These are phyloP conservation scores for Trametes hirsuta DNA, from an alignment of 1,284 basidiomycete genomes.

Conservation along the genomic window DNA sequence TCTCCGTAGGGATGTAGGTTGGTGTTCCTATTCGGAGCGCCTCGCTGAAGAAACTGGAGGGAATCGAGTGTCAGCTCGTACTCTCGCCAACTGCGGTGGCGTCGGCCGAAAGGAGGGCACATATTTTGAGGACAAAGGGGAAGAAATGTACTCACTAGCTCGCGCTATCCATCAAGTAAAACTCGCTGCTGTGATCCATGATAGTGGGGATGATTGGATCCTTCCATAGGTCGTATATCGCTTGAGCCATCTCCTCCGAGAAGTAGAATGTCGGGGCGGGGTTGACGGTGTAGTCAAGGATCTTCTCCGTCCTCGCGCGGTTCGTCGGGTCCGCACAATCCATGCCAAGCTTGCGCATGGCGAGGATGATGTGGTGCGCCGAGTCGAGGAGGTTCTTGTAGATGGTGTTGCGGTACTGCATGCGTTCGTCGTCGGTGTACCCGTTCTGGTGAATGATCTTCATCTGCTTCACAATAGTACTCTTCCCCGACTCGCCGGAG, in stretches of 20 bases:
- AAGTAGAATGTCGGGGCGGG: constrained; percentile 48
- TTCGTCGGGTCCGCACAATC: constrained; percentile 83
- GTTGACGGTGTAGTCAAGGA: constrained; percentile 56
- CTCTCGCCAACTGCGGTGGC: neutral
- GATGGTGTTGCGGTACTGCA: constrained; percentile 80
- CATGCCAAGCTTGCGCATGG: constrained; percentile 89
- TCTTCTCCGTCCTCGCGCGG: constrained; percentile 62
- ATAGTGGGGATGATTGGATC: constrained; percentile 88
- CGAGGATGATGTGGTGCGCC: constrained; percentile 86
- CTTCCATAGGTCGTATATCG: constrained; percentile 86
- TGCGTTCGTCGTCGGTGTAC: constrained; percentile 81
- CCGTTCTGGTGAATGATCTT: constrained; percentile 98
- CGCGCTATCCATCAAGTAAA: constrained; percentile 97
- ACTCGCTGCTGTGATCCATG: constrained; percentile 87
- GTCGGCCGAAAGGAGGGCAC: constrained; percentile 1
- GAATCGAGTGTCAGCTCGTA: constrained; percentile 3
- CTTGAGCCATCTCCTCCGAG: constrained; percentile 69
- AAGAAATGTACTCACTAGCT: constrained; percentile 66
- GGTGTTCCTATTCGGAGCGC: constrained; percentile 80
- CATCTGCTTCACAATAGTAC: constrained; percentile 98
- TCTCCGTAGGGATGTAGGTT: constrained; percentile 86
- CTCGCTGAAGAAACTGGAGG: constrained; percentile 83
- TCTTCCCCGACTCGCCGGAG: constrained; percentile 91
- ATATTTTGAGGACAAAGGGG: constrained; percentile 34
- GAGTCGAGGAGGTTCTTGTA: constrained; percentile 89